Base-by-base conservation (phyloP, 1,284 basidiomycete genomes). In the Leccinum fallax region DNA sequence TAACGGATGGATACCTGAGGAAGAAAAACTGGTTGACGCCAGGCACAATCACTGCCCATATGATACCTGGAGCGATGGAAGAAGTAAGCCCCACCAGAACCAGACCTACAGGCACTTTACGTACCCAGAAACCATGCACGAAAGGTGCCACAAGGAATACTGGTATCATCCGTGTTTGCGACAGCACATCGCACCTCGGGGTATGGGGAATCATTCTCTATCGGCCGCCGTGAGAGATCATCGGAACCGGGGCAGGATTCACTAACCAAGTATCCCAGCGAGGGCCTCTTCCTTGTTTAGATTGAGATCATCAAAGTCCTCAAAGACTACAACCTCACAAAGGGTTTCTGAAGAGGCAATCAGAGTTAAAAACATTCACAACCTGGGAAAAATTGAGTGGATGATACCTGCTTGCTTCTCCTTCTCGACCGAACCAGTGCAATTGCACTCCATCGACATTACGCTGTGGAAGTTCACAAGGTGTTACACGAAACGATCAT, bases 11-110 rank as follows among this genome's bases (percentile, higher is more conserved):
- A 65, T 86, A 88, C 7, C 87, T 81, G 74, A 88, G 86, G 74
- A 81, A 86, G 74, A 87, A 86, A 73, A 87, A 87, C 65, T 88
- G 86, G 68, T 89, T 88, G 38, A 87, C 69, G 46, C 83, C 82
- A 6, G 83, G 77, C 51, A 90, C 79, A 68, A 90, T 63, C 65
- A 89, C 83, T 9, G 87, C 82, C 82, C 85, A 90, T 49, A 76
- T 55, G 61, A 81, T 48, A 34, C 74, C 76, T 75, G 57, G 11
- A 38, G 15, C 36, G 40, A 55, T 5, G 7, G 32, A 11, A 30
- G 16, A 21, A 48, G 13, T 58, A 19, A 57, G 38, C 26, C 36
- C n/a, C 24, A 52, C 3, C 16, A 15, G 26, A 2, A 24, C 30
- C n/a, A 38, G 36, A 49, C 32, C 19, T 10, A 19, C 28, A 49